These are phyloP conservation scores for Metschnikowia proteae DNA, from an alignment of 805 yeast species.

Conservation along the genomic window DNA sequence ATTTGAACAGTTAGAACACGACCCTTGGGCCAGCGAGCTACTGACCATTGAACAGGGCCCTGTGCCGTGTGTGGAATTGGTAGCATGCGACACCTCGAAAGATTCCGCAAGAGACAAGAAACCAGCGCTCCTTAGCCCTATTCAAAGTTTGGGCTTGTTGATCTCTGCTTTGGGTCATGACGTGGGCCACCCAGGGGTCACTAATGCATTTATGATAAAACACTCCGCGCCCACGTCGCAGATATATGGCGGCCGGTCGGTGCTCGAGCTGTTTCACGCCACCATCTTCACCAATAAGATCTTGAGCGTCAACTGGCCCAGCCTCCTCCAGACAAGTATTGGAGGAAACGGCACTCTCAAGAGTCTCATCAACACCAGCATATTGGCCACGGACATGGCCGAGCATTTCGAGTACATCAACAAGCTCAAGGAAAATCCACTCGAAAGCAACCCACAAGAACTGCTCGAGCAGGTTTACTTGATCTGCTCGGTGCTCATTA, in stretches of 20 bases:
- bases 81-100: neutral
- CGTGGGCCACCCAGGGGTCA: slow-evolving; percentile 95
- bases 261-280: slow-evolving; percentile 80
- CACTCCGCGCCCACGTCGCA: slow-evolving; percentile 60
- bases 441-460: slow-evolving; percentile 19
- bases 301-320: slow-evolving; percentile 36
- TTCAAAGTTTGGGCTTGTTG: slow-evolving; percentile 57
- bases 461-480: slow-evolving; percentile 32
- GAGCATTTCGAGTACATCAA: slow-evolving; percentile 70
- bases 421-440: slow-evolving; percentile 38
- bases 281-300: slow-evolving; percentile 51
- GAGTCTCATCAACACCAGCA: slow-evolving; percentile 33
- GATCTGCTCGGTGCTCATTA: slow-evolving; percentile 67
- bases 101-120: neutral
- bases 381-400: slow-evolving; percentile 83
- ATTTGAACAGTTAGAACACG: slow-evolving; percentile 33
- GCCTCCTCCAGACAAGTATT: slow-evolving; percentile 27
- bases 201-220: slow-evolving; percentile 64
- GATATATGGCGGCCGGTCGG: slow-evolving; percentile 60
- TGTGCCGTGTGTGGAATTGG: slow-evolving; percentile 7
- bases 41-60: slow-evolving; percentile 9
- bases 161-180: slow-evolving; percentile 93
- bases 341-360: slow-evolving; percentile 16
- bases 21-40: slow-evolving; percentile 31
- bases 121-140: slow-evolving; percentile 23